Conservation (phyloP, 306 rosid genomes). For the Medicago ruthenica region DNA sequence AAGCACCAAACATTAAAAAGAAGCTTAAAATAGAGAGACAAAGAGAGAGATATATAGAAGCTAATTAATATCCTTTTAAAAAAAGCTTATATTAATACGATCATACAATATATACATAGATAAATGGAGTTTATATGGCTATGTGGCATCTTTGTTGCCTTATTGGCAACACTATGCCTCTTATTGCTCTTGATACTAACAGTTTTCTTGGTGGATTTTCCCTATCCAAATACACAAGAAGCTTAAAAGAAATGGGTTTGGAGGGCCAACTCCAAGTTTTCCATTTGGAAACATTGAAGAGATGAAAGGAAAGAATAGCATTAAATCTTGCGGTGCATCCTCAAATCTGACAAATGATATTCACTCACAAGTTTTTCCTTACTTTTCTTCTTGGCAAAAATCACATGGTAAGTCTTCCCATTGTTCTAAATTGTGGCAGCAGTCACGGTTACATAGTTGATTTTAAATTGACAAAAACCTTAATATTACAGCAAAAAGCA, state of each 20-base stretch:
- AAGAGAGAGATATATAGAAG: not conserved
- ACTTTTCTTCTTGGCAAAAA: conserved; percentile 74
- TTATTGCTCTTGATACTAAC: conserved; percentile 43
- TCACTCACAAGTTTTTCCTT: conserved; percentile 72
- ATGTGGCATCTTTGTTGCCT: conserved; percentile 26
- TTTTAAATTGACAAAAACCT: not conserved
- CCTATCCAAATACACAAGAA: conserved; percentile 56
- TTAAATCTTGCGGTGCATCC: conserved; percentile 17
- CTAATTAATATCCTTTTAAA: no score
- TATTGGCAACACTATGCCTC: conserved; percentile 36
- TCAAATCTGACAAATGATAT: conserved; percentile 61
- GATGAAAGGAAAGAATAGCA: conserved; percentile 58
- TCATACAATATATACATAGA: not conserved
- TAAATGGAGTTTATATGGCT: conserved; percentile 48
- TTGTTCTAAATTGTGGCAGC: not conserved
- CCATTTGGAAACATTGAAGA: conserved; percentile 77
- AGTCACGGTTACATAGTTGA: not conserved
- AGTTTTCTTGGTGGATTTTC: conserved; percentile 62
- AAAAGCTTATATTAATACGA: not conserved
- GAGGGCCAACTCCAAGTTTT: conserved; percentile 76
- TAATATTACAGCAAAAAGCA: not conserved
- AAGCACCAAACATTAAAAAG: not conserved
- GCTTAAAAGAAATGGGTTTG: conserved; percentile 65
- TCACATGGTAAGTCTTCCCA: conserved; percentile 57
- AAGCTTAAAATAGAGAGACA: not conserved